These are phyloP conservation scores for Petasospora fabianii DNA, from an alignment of 1,139 yeast species.

Conservation along the genomic window DNA sequence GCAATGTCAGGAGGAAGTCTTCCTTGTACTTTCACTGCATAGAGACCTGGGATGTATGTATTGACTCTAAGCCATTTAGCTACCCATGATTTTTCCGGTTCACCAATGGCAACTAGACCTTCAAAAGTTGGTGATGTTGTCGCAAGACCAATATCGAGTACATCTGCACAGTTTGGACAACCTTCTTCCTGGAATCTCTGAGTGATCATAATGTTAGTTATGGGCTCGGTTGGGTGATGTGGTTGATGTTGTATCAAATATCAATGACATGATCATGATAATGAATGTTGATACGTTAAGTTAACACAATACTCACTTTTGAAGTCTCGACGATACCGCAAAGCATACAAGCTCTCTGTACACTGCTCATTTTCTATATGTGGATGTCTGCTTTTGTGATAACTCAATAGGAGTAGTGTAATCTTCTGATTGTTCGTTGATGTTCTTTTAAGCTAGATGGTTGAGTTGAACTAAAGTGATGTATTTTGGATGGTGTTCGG, in stretches of 20 bases:
- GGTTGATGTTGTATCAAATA: no score
- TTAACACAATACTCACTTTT: conserved; percentile 35
- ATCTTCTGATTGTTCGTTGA: background rate
- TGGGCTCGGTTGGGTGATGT: no score
- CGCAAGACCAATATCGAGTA: conserved; percentile 77
- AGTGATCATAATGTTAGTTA: conserved; percentile 18
- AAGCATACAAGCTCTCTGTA: conserved; percentile 93
- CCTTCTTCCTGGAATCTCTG: conserved; percentile 73
- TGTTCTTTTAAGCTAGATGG: no score
- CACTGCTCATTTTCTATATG: conserved; percentile 11
- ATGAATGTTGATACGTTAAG: no score
- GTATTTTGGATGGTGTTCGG: no score
- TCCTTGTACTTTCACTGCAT: conserved; percentile 93
- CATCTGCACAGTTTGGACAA: conserved; percentile 96
- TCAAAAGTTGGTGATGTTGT: conserved; percentile 95
- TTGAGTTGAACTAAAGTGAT: no score
- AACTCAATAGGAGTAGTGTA: no score
- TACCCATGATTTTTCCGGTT: conserved; percentile 89
- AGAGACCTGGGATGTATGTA: conserved; percentile 82
- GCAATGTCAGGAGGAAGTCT: conserved; percentile 84
- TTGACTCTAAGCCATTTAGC: conserved; percentile 95
- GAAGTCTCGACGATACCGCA: conserved; percentile 89
- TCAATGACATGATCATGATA: no score
- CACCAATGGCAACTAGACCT: conserved; percentile 89
- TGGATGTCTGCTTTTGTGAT: background rate